Percentiles rank a stretch among this genome's conserved stretches.
Conservation (phyloP, 1,284 basidiomycete species). For the Cryptococcus deneoformans region DNA sequence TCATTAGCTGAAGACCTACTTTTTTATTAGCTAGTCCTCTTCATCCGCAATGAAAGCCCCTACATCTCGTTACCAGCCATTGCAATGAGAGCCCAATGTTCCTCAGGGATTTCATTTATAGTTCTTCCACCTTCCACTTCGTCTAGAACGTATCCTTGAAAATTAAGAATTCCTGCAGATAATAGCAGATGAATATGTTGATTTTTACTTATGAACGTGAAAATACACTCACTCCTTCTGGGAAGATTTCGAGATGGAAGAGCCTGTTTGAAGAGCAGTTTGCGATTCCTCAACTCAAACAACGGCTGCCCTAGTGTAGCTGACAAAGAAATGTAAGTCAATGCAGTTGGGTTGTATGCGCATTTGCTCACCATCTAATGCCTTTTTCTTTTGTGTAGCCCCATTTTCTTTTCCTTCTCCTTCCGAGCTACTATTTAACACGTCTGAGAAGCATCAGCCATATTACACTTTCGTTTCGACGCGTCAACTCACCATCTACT, state of each 20-base stretch:
- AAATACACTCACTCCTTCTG: constrained; percentile 22
- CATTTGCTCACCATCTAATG: constrained; percentile 8
- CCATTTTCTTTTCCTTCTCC: constrained; percentile 21
- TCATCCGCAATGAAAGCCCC: constrained; percentile 1
- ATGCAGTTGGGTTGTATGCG: too few relatives aligned
- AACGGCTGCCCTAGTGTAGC: neutral
- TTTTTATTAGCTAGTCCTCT: constrained; percentile 1
- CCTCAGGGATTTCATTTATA: constrained; percentile 27
- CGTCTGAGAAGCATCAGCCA: neutral
- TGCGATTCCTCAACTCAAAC: constrained; percentile 31
- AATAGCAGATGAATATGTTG: neutral
- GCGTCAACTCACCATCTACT: constrained; percentile 13
- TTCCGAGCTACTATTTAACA: neutral
- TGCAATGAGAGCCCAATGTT: constrained; percentile 29
- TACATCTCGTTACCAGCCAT: constrained; percentile 42
- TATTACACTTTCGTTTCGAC: neutral
- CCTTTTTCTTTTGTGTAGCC: constrained; percentile 15
- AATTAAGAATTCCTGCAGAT: constrained; percentile 17
- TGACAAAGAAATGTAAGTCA: too few relatives aligned
- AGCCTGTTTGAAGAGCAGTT: constrained; percentile 29
- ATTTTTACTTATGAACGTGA: neutral
- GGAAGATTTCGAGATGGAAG: constrained; percentile 16
- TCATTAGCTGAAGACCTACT: constrained; percentile 27
- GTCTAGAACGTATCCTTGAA: constrained; percentile 29
- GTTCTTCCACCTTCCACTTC: constrained; percentile 24